These are phyloP conservation scores for Aspergillus asperescens DNA, from an alignment of 495 filamentous ascomycete genomes.

Conservation along the genomic window DNA sequence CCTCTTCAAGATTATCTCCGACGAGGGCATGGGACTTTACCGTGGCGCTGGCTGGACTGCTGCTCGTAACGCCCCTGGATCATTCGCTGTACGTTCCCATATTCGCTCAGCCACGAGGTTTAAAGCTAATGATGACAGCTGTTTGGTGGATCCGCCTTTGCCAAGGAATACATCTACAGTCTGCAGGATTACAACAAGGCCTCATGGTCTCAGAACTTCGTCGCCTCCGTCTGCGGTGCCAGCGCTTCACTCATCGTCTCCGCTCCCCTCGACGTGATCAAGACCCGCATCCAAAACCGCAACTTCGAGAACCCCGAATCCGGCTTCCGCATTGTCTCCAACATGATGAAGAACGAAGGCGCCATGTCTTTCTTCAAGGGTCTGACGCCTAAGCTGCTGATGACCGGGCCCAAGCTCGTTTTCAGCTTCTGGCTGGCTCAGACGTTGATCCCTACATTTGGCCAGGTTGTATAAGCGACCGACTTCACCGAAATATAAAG, in stretches of 20 bases:
- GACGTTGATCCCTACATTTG: constrained; percentile 75
- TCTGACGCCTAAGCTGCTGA: constrained; percentile 90
- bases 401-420: constrained; percentile 97
- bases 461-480: constrained; percentile 48
- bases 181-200: constrained; percentile 92
- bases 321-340: constrained; percentile 81
- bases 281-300: constrained; percentile 97
- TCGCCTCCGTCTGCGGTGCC: constrained; percentile 91
- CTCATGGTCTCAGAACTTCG: constrained; percentile 93
- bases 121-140: constrained; percentile 52
- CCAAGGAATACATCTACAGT: constrained; percentile 89
- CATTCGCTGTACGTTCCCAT: constrained; percentile 72
- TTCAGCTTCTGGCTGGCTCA: constrained; percentile 99
- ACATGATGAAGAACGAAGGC: constrained; percentile 89
- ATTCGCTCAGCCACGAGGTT: neutral
- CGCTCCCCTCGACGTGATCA: constrained; percentile 96
- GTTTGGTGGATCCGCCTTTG: constrained; percentile 96
- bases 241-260: constrained; percentile 89
- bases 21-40: constrained; percentile 96
- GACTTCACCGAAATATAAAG: neutral
- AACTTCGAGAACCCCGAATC: constrained; percentile 98
- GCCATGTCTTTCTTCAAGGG: constrained; percentile 92
- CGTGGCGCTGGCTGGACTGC: constrained; percentile 97
- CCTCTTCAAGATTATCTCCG: constrained; percentile 77
- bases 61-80: constrained; percentile 92